Evolutionary conservation across 331 rosid species (phyloP).

Genomic region (Quercus phellos): DNA sequence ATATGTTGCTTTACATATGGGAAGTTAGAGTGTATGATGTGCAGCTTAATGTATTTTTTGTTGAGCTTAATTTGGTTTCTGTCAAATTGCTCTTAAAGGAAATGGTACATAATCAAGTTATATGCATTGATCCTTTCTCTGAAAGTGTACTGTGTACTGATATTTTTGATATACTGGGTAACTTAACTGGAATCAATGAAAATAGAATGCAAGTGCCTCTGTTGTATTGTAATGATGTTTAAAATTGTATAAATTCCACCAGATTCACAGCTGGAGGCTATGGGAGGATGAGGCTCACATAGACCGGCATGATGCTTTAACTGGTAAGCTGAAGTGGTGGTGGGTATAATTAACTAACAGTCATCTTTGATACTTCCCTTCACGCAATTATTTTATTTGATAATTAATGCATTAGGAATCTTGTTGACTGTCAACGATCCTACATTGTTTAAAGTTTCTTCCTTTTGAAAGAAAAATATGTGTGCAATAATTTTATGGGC

Average conservation of each 20-base stretch:
- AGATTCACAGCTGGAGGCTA: slow-evolving; percentile 93
- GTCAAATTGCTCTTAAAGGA: neutral
- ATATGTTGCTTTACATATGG: neutral
- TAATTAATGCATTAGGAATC: neutral
- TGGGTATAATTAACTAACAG: neutral
- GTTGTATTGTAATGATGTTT: slow-evolving; percentile 19
- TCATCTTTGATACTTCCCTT: neutral
- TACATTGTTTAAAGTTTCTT: neutral
- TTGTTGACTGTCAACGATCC: neutral
- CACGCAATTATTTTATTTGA: neutral
- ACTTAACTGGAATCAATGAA: neutral
- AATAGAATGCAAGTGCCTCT: neutral
- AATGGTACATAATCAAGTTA: neutral
- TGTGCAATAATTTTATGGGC: neutral
- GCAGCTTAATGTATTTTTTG: neutral
- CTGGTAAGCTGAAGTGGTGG: slow-evolving; percentile 42
- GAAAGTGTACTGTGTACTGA: neutral
- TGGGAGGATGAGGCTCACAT: slow-evolving; percentile 90
- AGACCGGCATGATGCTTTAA: slow-evolving; percentile 56
- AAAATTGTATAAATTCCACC: slow-evolving; percentile 34
- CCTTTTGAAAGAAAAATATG: neutral
- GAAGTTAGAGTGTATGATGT: neutral
- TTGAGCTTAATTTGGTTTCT: neutral
- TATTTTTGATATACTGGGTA: neutral
- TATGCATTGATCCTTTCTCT: neutral